These are phyloP conservation scores for Gomphus bonarii DNA, from an alignment of 1,284 basidiomycete genomes.

Conservation along the genomic window DNA sequence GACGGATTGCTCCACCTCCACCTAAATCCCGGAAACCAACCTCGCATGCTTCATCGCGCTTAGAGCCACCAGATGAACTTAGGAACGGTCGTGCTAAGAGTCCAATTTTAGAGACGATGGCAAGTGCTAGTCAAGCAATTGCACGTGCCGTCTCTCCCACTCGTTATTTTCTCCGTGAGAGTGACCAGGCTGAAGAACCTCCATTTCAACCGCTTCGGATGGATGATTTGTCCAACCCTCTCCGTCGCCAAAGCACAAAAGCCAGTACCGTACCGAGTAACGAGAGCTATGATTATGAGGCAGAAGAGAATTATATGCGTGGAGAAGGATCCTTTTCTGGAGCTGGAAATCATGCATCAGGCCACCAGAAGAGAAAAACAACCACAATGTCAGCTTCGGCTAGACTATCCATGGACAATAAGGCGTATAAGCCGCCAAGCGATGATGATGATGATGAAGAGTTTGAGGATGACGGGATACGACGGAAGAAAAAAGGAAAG, in stretches of 20 bases:
- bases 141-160: constrained; percentile 6
- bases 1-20: constrained; percentile 13
- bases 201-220: constrained; percentile 8
- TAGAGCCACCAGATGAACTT: constrained; percentile 8
- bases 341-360: constrained; percentile 13
- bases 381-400: constrained; percentile 24
- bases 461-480: constrained; percentile 40
- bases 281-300: constrained; percentile 67
- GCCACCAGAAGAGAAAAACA: constrained; percentile 27
- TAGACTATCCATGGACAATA: constrained; percentile 64
- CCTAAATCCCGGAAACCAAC: constrained; percentile 11
- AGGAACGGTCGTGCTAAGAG: constrained; percentile 11
- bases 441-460: constrained; percentile 58
- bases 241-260: constrained; percentile 7
- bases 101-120: constrained; percentile 11
- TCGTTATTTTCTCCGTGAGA: constrained; percentile 6
- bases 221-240: constrained; percentile 4
- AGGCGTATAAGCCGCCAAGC: constrained; percentile 63
- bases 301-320: constrained; percentile 41
- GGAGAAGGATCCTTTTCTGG: constrained; percentile 21
- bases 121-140: constrained; percentile 9
- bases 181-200: neutral
- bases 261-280: constrained; percentile 19
- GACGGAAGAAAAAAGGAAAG: constrained; percentile 38
- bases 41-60: constrained; percentile 7